A percentile compares a stretch with the other conserved stretches of the same genome.
Evolutionary conservation across 2,329 filamentous ascomycete species (phyloP).

Genomic region (Sporothrix protearum): DNA sequence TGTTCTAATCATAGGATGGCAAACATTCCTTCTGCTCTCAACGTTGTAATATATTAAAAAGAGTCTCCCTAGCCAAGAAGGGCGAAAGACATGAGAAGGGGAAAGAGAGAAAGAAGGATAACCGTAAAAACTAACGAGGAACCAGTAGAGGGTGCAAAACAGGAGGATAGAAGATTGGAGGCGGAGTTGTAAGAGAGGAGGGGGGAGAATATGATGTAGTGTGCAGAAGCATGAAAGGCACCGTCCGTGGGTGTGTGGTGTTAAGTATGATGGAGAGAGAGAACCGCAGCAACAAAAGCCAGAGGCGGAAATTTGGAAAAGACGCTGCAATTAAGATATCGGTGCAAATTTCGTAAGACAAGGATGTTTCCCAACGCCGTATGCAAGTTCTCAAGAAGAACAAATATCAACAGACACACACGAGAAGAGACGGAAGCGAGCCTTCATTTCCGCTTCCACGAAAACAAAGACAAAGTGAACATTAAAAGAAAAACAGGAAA

Average conservation of each 20-base stretch:
- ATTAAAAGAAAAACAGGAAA: not conserved
- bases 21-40: constrained; percentile 1
- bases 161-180: not conserved
- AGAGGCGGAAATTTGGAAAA: not conserved
- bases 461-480: not conserved
- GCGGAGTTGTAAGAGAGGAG: not conserved
- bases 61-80: not conserved
- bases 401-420: constrained; percentile 1
- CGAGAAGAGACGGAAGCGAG: not conserved
- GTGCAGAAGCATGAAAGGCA: constrained; percentile 1
- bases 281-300: not conserved
- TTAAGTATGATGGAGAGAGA: not conserved
- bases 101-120: not conserved
- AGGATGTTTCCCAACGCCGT: constrained; percentile 11
- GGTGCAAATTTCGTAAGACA: constrained; percentile 13
- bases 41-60: constrained; percentile 8
- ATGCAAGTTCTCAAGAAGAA: constrained; percentile 11
- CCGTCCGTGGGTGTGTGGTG: not conserved
- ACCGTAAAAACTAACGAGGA: not conserved
- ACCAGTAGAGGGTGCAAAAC: not conserved
- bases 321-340: constrained; percentile 17
- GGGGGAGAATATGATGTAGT: not conserved
- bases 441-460: not conserved
- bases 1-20: not conserved
- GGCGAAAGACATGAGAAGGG: not conserved